Conservation (phyloP, 352 stramenopile genomes). For the Phytophthora brassicae region DNA sequence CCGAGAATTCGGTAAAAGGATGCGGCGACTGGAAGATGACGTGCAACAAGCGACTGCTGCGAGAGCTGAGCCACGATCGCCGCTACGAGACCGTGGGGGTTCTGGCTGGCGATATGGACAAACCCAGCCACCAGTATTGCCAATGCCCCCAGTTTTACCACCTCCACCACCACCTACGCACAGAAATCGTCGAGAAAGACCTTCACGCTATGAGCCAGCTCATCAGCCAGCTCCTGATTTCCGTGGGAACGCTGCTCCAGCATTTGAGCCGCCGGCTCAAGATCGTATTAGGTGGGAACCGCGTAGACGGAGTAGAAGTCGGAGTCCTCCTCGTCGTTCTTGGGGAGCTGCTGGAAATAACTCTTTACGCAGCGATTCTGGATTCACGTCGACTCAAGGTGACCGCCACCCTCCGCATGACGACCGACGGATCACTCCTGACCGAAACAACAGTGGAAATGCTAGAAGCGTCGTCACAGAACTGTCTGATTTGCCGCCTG, state of each 20-base stretch:
- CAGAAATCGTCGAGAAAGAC: conserved; percentile 20
- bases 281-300: conserved; percentile 23
- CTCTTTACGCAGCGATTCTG: conserved; percentile 10
- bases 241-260: conserved; percentile 2
- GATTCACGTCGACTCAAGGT: conserved; percentile 1
- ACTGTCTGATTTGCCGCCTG: neutral
- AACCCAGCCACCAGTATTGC: neutral
- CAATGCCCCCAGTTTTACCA: conserved; percentile 1
- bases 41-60: conserved; percentile 15
- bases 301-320: conserved; percentile 27
- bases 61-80: conserved; percentile 8
- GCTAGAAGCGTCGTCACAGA: conserved; percentile 1
- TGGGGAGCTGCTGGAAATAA: conserved; percentile 1
- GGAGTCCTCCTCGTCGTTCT: conserved; percentile 23
- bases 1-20: conserved; percentile 29
- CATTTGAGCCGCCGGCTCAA: conserved; percentile 15
- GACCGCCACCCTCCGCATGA: conserved; percentile 1
- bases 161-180: neutral
- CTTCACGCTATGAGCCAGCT: conserved; percentile 31
- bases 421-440: conserved; percentile 2
- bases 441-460: conserved; percentile 5
- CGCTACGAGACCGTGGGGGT: conserved; percentile 12
- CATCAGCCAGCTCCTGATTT: conserved; percentile 24
- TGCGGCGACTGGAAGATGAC: conserved; percentile 33
- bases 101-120: conserved; percentile 9